Percentiles rank a stretch among this genome's conserved stretches.
Evolutionary conservation across 108 stramenopile species (phyloP).

Genomic region (Asterionellopsis glacialis): DNA sequence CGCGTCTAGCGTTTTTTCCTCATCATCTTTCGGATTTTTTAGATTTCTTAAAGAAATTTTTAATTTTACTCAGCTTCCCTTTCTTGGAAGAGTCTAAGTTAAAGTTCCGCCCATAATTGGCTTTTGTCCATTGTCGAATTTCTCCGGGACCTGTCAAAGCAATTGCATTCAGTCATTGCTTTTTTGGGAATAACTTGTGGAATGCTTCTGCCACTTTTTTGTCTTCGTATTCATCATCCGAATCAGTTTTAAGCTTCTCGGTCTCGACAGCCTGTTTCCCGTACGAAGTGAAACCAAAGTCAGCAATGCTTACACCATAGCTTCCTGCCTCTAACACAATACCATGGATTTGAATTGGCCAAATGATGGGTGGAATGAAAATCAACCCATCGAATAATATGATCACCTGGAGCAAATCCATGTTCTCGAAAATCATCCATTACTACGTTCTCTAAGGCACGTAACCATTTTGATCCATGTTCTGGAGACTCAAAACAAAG

Average conservation of each 20-base stretch:
- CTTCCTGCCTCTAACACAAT: slow-evolving; percentile 45
- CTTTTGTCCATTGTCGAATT: slow-evolving; percentile 46
- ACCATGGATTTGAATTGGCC: slow-evolving; percentile 54
- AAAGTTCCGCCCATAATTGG: slow-evolving; percentile 29
- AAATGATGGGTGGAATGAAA: slow-evolving; percentile 21
- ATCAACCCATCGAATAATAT: slow-evolving; percentile 57
- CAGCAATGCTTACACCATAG: slow-evolving; percentile 41
- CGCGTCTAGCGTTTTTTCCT: no score
- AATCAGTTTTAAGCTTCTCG: slow-evolving; percentile 11
- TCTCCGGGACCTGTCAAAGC: slow-evolving; percentile 43
- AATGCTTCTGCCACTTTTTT: slow-evolving; percentile 14
- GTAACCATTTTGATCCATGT: slow-evolving; percentile 4
- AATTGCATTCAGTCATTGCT: slow-evolving; percentile 44
- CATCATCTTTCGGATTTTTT: no score
- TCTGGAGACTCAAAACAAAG: slow-evolving; percentile 44
- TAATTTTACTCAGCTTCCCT: no score
- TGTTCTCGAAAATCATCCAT: slow-evolving; percentile 26
- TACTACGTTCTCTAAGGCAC: neutral
- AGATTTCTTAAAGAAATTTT: no score
- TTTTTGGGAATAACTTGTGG: slow-evolving; percentile 37
- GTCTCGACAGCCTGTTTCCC: slow-evolving; percentile 12
- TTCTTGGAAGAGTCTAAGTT: no score
- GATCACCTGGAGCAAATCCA: slow-evolving; percentile 45
- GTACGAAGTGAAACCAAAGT: slow-evolving; percentile 35
- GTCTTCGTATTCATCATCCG: slow-evolving; percentile 9